Evolutionary conservation across 768 basidiomycete genomes (phyloP), one percentile per base, ranked within the genome.

Genomic region (Trametes maxima): DNA sequence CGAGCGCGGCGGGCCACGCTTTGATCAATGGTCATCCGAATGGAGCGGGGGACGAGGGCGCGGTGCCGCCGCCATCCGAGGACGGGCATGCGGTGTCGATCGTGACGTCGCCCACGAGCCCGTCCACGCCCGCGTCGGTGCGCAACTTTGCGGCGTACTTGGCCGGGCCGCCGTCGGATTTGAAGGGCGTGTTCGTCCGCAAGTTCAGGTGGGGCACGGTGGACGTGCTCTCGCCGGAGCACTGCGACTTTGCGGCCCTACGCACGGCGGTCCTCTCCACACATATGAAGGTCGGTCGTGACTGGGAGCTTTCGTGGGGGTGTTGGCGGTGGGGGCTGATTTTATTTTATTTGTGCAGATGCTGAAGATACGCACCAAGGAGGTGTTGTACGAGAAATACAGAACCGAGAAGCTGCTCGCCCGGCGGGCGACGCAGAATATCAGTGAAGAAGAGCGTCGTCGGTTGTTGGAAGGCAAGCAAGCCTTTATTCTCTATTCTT

Each of bases 341-440:
- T 54, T 51, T 43, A 36, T 48, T 42, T 51, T 17, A 33, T 47
- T 48, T 59, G 22, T 16, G 22, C 70, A 94, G 92, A 80, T 89
- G 68, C 80, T 96, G 62, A 94, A 92, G 77, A 84, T 79, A 46
- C 86, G 85, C 59, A 95, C 94, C 35, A 88, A 88, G 67, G 92
- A 96, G 72, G 90, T 94, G 58, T 76, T 95, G 74, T 98, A 98
- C 73, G 95, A 98, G 79, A 88, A 88, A 68, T 98, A 89, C 75
- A 82, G 95, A 70, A 95, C 92, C 1, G 93, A 94, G 78, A 94
- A 94, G 75, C 83, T 95, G 57, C 84, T 95, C 19, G 92, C 90
- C 46, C 83, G 91, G 65, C 88, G 93, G 64, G 92, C 90, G 21
- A 94, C 92, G 21, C 82, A 83, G 67, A 82, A 85, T 65, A 92